Conservation (phyloP, 176 grass and related monocot species). For the Zea luxurians region DNA sequence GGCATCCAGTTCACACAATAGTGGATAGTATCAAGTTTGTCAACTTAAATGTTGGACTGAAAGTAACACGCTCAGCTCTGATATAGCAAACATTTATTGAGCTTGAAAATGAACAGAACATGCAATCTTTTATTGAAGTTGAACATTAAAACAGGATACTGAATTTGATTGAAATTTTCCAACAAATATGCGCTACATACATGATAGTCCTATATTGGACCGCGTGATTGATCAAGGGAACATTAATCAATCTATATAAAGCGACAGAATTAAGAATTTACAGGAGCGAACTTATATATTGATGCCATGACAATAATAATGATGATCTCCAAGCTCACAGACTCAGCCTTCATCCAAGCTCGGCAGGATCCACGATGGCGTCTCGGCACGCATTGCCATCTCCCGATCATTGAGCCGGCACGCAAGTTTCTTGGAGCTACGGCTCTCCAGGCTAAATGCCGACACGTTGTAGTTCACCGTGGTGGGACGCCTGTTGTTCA, state of each 20-base stretch:
- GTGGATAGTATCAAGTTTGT: too few relatives aligned
- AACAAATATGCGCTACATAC: background rate
- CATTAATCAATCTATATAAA: background rate
- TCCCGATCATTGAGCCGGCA: conserved; percentile 29
- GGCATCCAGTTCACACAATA: too few relatives aligned
- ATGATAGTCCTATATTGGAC: background rate
- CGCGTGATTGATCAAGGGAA: background rate
- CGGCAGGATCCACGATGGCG: conserved; percentile 46
- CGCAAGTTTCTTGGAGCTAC: conserved; percentile 33
- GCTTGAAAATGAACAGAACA: background rate
- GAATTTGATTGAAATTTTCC: background rate
- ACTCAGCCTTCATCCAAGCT: conserved; percentile 33
- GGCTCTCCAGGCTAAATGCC: conserved; percentile 31
- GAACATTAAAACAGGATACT: background rate
- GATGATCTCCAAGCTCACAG: background rate
- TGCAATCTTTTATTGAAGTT: too few relatives aligned
- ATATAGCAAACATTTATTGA: background rate
- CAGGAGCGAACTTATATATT: conserved; percentile 1
- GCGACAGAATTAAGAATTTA: conserved; percentile 1
- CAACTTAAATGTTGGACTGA: background rate
- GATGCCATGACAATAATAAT: background rate
- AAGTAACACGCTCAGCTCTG: background rate
- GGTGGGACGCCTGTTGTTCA: conserved; percentile 5
- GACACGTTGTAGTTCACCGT: conserved; percentile 13
- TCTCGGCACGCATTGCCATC: conserved; percentile 23